Base-by-base conservation (phyloP, 140 eudicot species). In the Stevia rebaudiana region DNA sequence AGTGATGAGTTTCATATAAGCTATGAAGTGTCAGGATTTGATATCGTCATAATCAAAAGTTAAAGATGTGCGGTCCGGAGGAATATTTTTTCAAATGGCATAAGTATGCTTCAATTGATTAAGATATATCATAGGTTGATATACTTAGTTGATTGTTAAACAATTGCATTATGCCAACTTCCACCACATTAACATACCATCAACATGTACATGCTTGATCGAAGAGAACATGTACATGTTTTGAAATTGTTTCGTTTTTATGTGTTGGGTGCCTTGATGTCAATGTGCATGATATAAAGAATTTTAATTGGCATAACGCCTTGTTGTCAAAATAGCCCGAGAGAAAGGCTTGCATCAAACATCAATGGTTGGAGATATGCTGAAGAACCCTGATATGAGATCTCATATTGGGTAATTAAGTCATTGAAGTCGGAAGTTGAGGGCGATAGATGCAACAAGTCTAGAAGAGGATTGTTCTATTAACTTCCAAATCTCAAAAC, bases 401-500 rank as follows among this genome's bases (percentile, higher is more conserved):
- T 56, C 43, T 56, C 43, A 56, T 30, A 56, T 56, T 36, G 17
- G 65, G 15, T 17, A 12, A 36, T 35, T 10, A 6, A 61, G 12
- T 19, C 18, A 39, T 61, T 61, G 67, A 39, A 39, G 51, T 17
- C 19, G 13, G 23, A 21, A 13, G 21, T 61, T 11, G 67, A 61
- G 36, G 36, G 39, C 12, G 50, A 61, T 39, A 21, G 16, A 40
- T 39, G 12, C 30, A 60, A 21, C 35, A 21, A 19, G 50, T 59
- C 28, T 64, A 44, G 19, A 47, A 48, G 33, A 58, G 19, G 3
- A 18, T 31, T 19, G 1, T 33, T 65, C 48, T 15, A 12, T 49
- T 37, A 65, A 65, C 36, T 49, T 65, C 46, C 11, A 18, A 12
- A 65, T 36, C 31, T 65, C 70, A 65, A 30, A 59, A 12, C 39